Conservation (phyloP, 2,329 filamentous ascomycete species). For the Apiospora marii region DNA sequence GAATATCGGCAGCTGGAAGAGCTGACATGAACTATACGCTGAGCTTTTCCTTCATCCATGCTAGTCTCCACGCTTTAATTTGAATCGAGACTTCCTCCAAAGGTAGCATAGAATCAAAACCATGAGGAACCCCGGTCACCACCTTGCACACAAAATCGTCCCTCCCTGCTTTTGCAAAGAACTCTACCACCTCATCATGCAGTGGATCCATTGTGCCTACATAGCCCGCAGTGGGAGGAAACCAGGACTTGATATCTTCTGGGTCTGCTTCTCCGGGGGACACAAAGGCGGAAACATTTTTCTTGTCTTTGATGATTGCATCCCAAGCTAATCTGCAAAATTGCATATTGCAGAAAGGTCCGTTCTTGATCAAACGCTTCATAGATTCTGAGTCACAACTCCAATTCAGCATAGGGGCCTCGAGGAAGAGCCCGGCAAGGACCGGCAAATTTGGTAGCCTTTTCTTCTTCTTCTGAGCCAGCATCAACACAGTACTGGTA, state of each 20-base stretch:
- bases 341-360: slow-evolving; percentile 27
- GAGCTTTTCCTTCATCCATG: neutral
- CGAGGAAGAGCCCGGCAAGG: slow-evolving; percentile 47
- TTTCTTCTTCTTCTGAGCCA: too few relatives aligned
- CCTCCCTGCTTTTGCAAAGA: neutral
- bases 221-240: slow-evolving; percentile 5
- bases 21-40: too few relatives aligned
- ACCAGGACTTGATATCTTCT: neutral
- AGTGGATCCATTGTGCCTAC: slow-evolving; percentile 15
- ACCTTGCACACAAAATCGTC: neutral
- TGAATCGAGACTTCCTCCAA: neutral
- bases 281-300: neutral
- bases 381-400: slow-evolving; percentile 40
- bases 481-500: too few relatives aligned
- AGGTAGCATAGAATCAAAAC: slow-evolving; percentile 20
- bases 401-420: slow-evolving; percentile 52
- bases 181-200: neutral
- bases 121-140: slow-evolving; percentile 9
- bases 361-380: slow-evolving; percentile 27
- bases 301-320: slow-evolving; percentile 1
- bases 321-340: slow-evolving; percentile 14
- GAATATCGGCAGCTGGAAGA: too few relatives aligned
- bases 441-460: slow-evolving; percentile 31
- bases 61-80: neutral
- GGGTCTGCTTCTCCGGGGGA: slow-evolving; percentile 1